Evolutionary conservation across 2,329 filamentous ascomycete genomes (phyloP), one percentile per base, ranked within the genome.

Genomic region (Penicillium sp.): DNA sequence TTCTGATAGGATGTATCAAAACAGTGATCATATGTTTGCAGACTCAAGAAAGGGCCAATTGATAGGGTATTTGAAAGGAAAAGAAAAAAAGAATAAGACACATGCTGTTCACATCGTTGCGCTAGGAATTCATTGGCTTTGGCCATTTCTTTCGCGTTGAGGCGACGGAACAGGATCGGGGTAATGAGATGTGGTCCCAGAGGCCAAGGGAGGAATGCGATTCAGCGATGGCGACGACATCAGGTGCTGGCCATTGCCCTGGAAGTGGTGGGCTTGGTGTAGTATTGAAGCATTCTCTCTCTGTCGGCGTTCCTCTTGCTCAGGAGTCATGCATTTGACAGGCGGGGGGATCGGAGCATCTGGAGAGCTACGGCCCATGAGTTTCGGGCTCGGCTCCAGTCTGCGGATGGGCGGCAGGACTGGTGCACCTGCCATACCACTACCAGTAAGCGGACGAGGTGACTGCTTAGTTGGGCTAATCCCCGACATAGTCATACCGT

Each of bases 391-490:
- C 4, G 75, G 75, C 40, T 77, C 72, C 9, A 77, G 62, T 62
- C 64, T 69, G 57, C 73, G 74, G 6, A 77, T 72, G 2, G 74
- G 74, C 26, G 74, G 75, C 20, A 77, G 61, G 10, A 77, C 66
- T 0, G 74, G 66, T 2, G 73, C 69, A 5, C 69, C 69, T 8
- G 67, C 63, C 46, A 74, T 62, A 37, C 69, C 63, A 46, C 69
- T 69, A 14, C 69, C 69, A 22, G 72, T 75, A 53, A 72, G 62
- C 2, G 72, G 70, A 8, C 74, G 69, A 29, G 76, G 75, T 11
- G 75, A 77, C 46, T 78, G 74, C 58, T 79, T 79, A 14, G 70
- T 78, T 13, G 77, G 77, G 31, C 77, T 79, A 26, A 79, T 72
- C 2, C 77, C 77, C 1, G 77, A 79, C 45, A 77, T 63, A 8